Base-by-base conservation (phyloP, 352 stramenopile genomes). In the Globisporangium uncinulatum region DNA sequence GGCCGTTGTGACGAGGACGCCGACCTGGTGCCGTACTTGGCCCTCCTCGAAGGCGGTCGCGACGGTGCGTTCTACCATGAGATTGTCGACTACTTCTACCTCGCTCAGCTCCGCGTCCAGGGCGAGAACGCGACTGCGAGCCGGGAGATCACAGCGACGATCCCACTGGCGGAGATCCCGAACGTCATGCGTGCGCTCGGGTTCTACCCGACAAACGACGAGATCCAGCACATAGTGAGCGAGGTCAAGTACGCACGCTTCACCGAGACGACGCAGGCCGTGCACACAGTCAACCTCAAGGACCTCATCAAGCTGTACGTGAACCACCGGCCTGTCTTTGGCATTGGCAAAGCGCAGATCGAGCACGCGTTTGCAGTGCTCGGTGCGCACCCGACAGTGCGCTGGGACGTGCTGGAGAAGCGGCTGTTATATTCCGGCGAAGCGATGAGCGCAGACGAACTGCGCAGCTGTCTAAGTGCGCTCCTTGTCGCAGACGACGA, bases 21-120 rank as follows among this genome's bases (percentile, higher is more conserved):
- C 15, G 47, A 53, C 31, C 11, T 53, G 14, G 47, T 9, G 43
- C 86, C 91, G 10, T 98, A 87, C 57, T 58, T 96, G 46, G 71
- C 85, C 21, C 69, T 97, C 19, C 70, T 98, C 6, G 89, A 97
- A 69, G 90, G 89, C 45, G 90, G 86, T 17, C 57, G 60, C 3
- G 69, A 88, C 6, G 91, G 92, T 0, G 76, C 71, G 24, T 88
- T 97, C 54, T 94, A 92, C 67, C 66, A 96, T 49, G 89, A 98
- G 42, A 90, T 98, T 14, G 83, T 97, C 34, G 90, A 98, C 62
- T 98, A 97, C 69, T 98, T 98, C 65, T 98, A 97, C 66, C 92
- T 97, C 56, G 84, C 84, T 3, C 87, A 98, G 64, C 74, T 98
- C 15, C 83, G 93, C 17, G 76, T 90, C 37, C 89, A 97, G 51